Evolutionary conservation across 306 rosid species (phyloP).

Genomic region (cucumber (Cucumis sativus)): DNA sequence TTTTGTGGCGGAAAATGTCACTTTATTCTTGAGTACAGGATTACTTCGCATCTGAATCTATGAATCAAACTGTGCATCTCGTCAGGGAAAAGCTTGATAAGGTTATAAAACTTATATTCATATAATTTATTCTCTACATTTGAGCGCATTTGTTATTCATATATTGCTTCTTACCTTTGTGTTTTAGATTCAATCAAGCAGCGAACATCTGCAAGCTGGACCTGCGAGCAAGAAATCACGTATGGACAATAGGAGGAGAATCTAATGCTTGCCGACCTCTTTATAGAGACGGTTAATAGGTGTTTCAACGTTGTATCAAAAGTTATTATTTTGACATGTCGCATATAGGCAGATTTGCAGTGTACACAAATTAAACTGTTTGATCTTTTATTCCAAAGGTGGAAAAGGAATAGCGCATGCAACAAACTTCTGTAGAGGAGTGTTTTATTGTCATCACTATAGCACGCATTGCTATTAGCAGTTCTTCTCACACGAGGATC

Average conservation of each 20-base stretch:
- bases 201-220: slow-evolving; percentile 36
- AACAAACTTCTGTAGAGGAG: neutral
- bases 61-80: slow-evolving; percentile 63
- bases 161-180: slow-evolving; percentile 4
- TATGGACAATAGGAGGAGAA: slow-evolving; percentile 75
- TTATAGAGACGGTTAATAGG: neutral
- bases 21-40: slow-evolving; percentile 35
- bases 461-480: neutral
- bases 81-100: slow-evolving; percentile 82
- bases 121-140: neutral
- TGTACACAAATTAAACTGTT: neutral
- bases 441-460: neutral
- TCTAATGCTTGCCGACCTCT: slow-evolving; percentile 18
- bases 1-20: slow-evolving; percentile 9
- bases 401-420: neutral
- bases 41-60: slow-evolving; percentile 66
- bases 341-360: neutral
- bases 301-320: neutral
- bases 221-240: slow-evolving; percentile 51
- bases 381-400: neutral
- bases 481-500: neutral
- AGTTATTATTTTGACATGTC: neutral
- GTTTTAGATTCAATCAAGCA: slow-evolving; percentile 52
- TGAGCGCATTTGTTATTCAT: neutral
- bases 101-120: slow-evolving; percentile 30